A percentile compares a stretch with the other conserved stretches of the same genome.
These are phyloP conservation scores for Carex scoparia DNA, from an alignment of 176 grass and related monocot species.

Conservation along the genomic window DNA sequence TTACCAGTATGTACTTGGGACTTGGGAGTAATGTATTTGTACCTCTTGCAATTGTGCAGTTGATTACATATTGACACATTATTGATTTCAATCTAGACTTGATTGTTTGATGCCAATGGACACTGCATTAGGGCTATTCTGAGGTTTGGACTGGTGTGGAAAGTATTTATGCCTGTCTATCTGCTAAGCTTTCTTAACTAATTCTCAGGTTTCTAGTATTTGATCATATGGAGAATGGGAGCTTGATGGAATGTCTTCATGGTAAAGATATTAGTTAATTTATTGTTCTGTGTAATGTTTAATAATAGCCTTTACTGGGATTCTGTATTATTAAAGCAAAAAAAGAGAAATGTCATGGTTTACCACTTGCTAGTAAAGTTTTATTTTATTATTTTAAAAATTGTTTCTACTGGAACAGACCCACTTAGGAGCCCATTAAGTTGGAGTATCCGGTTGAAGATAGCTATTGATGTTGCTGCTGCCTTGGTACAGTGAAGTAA, in stretches of 20 bases:
- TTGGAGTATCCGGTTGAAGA: slow-evolving; percentile 80
- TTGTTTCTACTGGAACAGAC: slow-evolving; percentile 38
- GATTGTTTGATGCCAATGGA: background rate
- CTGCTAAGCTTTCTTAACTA: background rate
- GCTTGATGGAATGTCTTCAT: slow-evolving; percentile 74
- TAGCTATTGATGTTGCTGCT: slow-evolving; percentile 84
- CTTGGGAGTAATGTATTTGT: background rate
- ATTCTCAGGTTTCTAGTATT: slow-evolving; percentile 75
- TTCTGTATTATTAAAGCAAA: background rate
- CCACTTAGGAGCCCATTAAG: slow-evolving; percentile 81
- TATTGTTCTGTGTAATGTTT: background rate
- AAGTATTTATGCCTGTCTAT: background rate
- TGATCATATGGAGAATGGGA: slow-evolving; percentile 84
- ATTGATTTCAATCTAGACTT: background rate
- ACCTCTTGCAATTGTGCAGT: background rate
- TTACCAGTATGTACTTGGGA: background rate
- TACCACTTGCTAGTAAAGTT: background rate
- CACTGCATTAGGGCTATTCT: background rate
- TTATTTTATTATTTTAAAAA: background rate
- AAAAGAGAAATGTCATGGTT: background rate
- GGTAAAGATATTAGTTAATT: slow-evolving; percentile 33
- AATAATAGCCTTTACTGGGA: background rate
- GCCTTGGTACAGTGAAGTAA: slow-evolving; percentile 51
- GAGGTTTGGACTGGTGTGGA: background rate
- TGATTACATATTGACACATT: background rate